Evolutionary conservation across 140 eudicot species (phyloP), one percentile per base, ranked within the genome.

Genomic region (Anethum foeniculum): DNA sequence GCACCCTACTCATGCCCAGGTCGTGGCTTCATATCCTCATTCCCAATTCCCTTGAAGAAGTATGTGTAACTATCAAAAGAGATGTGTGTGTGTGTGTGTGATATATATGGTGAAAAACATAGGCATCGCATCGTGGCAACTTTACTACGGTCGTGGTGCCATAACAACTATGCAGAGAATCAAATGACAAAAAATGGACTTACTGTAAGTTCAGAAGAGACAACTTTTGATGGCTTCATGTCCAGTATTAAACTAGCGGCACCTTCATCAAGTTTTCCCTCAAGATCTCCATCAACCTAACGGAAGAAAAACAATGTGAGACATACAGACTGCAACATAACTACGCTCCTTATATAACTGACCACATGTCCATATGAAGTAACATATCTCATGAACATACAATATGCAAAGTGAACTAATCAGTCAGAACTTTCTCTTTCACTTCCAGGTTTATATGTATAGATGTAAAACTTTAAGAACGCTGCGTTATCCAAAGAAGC

Each of bases 261-360:
- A n/a, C 85, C 96, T 84, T 95, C 99, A 78, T 92, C 99, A 67
- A 95, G 89, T 90, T 88, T 92, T 56, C 97, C 99, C 79, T 92
- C 93, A 62, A 89, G 85, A 86, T 89, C 93, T 79, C 93, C 98
- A 73, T 86, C 93, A 81, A 85, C 86, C 96, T 90, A 81, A 72
- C 25, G 79, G 32, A 65, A 34, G 71, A 75, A 79, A 51, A 76
- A 39, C 48, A 80, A 19, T 19, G 49, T 71, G 56, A 83, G 19
- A 79, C 38, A 73, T 71, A 52, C 23, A 36, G 49, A 74, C 75
- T 44, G 60, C 7, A 4, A 79, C 58, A 65, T 64, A 79, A 38
- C 25, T 34, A 39, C 21, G 48, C 8, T 43, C 30, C 6, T 15
- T 44, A 41, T 23, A 4, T 15, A 32, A 30, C 15, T 68, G 43